Base-by-base conservation (phyloP, 164 flowering plant genomes). In the Umbellularia californica region DNA sequence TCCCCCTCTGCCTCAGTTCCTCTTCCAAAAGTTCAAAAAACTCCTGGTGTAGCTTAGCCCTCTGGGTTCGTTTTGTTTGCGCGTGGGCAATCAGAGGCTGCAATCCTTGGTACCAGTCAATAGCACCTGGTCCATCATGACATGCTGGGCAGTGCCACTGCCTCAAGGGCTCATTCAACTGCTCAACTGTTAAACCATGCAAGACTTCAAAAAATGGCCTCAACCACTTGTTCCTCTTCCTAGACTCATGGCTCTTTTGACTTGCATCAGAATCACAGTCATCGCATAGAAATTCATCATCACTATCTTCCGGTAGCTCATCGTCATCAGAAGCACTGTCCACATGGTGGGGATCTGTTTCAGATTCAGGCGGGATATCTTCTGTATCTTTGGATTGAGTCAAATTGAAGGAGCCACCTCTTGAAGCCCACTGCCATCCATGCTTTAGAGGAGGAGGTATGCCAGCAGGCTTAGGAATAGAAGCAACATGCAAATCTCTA, bases 111-210 rank as follows among this genome's bases (percentile, higher is more conserved):
- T 86, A 95, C 98, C 99, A 93, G 68, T 93, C 96, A 81, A 95
- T 92, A 14, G 97, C 88, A 79, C 99, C 99, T 19, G 96, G 96
- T 15, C 97, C 98, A 75, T 88, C 86, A 79, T 87, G 87, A 80
- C 99, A 95, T 22, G 99, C 95, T 1, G 98, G 96, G 77, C 99
- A 93, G 70, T 95, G 99, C 98, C 98, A 93, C 85, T 90, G 92
- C 80, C 95, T 87, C 41, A 64, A 83, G 3, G 92, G 80, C 10
- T 93, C 95, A 86, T 79, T 85, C 7, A 93, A 80, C 72, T 90
- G 80, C 5, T 88, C 91, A 55, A 85, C 62, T 2, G 79, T 79
- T 77, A 95, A 75, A 0, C 70, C 73, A 67, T 90, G 94, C 77
- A 95, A 68, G 11, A 35, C 79, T 6, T 84, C 85, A 78, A 95